Evolutionary conservation across 2,329 filamentous ascomycete species (phyloP), one percentile per base, ranked within the genome.

Genomic region (Alternaria sp.): DNA sequence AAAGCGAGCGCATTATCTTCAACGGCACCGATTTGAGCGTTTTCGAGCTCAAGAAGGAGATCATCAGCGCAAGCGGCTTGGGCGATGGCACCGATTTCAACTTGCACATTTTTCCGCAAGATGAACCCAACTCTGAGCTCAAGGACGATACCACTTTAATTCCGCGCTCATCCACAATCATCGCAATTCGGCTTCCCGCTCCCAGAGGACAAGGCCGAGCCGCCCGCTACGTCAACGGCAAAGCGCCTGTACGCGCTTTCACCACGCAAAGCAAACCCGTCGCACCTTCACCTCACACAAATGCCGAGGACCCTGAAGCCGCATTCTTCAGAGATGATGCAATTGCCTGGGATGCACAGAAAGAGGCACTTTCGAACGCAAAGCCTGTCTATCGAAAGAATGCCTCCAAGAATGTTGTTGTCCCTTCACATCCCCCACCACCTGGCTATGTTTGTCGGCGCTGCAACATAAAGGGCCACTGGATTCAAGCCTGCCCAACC

Each of bases 61-160:
- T 99, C 77, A 99, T 99, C 84, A 90, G 88, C 80, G 92, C 95
- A 81, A 96, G 93, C 81, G 93, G 93, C 65, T 87, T 99, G 71
- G 96, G 96, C 72, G 95, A 98, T 82, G 96, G 96, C 66, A 93
- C 92, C 70, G 96, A 99, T 80, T 97, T 98, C 80, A 95, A 99
- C 81, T 88, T 99, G 57, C 90, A 93, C 69, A 96, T 99, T 71
- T 97, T 93, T 82, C 92, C 93, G 67, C 93, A 97, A 78, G 94
- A 98, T 80, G 91, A 77, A 19, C 74, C 90, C 69, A 92, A 89
- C 79, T 93, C 97, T 88, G 96, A 96, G 82, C 98, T 98, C 77
- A 93, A 97, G 73, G 96, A 99, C 84, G 96, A 99, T 78, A 98
- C 96, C 1, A 93, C 92, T n/a, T 94, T 97, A 72, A 97, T 99